Evolutionary conservation across 768 basidiomycete species (phyloP).

Genomic region (Kwoniella shandongensis): DNA sequence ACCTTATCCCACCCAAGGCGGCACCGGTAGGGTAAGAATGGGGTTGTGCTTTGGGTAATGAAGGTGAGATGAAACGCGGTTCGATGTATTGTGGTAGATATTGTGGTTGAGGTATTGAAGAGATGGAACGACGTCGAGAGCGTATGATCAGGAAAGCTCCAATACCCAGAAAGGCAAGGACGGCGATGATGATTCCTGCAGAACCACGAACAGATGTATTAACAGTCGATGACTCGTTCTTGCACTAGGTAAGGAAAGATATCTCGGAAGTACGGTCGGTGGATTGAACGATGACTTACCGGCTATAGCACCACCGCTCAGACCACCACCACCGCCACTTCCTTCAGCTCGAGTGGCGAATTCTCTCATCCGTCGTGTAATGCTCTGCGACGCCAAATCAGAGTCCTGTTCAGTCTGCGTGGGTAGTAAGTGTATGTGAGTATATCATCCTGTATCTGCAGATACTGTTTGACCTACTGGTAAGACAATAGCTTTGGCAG

Average conservation of each 20-base stretch:
- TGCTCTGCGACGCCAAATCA: too few species aligned
- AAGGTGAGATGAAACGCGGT: background rate
- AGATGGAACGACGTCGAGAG: background rate
- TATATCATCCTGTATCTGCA: too few species aligned
- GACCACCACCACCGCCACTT: slow-evolving; percentile 7
- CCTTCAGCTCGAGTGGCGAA: slow-evolving; percentile 15
- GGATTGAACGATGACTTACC: slow-evolving; percentile 1
- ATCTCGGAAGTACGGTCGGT: too few species aligned
- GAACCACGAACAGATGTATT: background rate
- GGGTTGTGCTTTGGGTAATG: background rate
- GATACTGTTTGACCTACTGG: too few species aligned
- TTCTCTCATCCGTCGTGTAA: background rate
- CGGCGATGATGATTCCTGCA: slow-evolving; percentile 9
- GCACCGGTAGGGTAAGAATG: background rate
- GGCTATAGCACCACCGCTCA: slow-evolving; percentile 10
- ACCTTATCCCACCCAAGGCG: background rate
- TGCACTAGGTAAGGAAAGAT: too few species aligned
- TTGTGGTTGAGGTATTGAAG: background rate
- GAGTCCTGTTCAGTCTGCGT: too few species aligned
- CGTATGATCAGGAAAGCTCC: background rate
- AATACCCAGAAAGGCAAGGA: too few species aligned
- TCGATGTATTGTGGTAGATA: slow-evolving; percentile 13
- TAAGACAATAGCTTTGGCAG: too few species aligned
- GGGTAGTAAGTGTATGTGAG: too few species aligned
- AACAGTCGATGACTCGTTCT: too few species aligned